These are phyloP conservation scores for Hemisphaericaspora subhashii DNA, from an alignment of 1,139 yeast species.

Conservation along the genomic window DNA sequence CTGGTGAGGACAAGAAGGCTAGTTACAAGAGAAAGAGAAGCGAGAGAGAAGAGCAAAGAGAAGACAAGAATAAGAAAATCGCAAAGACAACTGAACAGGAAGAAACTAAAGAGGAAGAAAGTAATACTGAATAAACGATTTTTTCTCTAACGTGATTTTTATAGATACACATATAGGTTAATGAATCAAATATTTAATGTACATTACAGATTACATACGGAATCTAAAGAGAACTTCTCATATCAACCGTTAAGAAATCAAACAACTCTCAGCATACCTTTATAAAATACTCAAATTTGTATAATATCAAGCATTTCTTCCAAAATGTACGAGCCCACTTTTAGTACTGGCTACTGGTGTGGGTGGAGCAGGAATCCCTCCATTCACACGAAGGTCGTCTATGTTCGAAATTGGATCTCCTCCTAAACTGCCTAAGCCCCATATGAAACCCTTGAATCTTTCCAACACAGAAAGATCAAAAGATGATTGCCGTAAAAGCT, in stretches of 20 bases:
- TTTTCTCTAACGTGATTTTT: neutral
- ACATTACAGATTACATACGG: conserved; percentile 1
- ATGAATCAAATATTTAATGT: neutral
- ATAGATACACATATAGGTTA: neutral
- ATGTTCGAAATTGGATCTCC: conserved; percentile 14
- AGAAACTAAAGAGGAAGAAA: conserved; percentile 13
- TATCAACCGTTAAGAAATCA: neutral
- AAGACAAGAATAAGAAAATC: conserved; percentile 6
- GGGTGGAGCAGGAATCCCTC: conserved; percentile 22
- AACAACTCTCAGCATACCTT: neutral
- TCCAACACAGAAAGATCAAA: conserved; percentile 36
- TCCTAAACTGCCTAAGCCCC: conserved; percentile 47
- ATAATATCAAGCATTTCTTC: conserved; percentile 24
- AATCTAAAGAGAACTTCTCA: neutral
- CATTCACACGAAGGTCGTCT: conserved; percentile 15
- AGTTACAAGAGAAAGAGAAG: conserved; percentile 52
- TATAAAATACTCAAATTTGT: conserved; percentile 17
- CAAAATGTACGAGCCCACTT: conserved; percentile 32
- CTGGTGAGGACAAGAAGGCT: conserved; percentile 58
- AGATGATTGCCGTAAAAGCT: conserved; percentile 46
- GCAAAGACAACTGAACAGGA: conserved; percentile 10
- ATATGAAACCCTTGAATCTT: conserved; percentile 50
- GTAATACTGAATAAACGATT: conserved; percentile 8
- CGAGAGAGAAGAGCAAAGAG: conserved; percentile 33
- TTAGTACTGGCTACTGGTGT: conserved; percentile 25